These are phyloP conservation scores for Lactarius sanguifluus DNA, from an alignment of 768 basidiomycete species.

Conservation along the genomic window DNA sequence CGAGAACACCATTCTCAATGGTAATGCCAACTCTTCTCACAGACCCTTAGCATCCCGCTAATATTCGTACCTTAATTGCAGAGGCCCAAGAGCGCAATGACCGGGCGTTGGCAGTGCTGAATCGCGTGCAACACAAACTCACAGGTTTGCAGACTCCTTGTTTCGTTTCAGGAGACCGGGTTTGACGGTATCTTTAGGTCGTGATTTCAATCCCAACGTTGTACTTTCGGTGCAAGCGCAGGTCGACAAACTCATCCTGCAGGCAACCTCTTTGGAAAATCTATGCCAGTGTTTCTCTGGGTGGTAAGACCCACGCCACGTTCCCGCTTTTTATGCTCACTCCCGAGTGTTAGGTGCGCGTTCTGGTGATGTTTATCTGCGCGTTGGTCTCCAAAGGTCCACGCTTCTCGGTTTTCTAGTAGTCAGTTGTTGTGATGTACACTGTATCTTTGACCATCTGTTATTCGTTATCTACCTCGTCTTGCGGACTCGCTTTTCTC, in stretches of 20 bases:
- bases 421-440: background rate
- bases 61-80: constrained; percentile 36
- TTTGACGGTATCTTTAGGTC: constrained; percentile 49
- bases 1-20: constrained; percentile 92
- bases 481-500: background rate
- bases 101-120: constrained; percentile 87
- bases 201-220: constrained; percentile 88
- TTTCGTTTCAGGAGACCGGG: background rate
- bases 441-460: constrained; percentile 19
- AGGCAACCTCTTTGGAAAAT: constrained; percentile 92
- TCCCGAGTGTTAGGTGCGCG: constrained; percentile 37
- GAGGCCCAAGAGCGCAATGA: constrained; percentile 86
- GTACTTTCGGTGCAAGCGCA: constrained; percentile 74
- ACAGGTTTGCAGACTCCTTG: constrained; percentile 56
- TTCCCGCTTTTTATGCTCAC: constrained; percentile 2
- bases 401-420: background rate
- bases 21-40: constrained; percentile 42
- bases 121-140: constrained; percentile 92
- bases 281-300: constrained; percentile 96
- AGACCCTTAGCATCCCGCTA: background rate
- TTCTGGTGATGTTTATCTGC: constrained; percentile 38
- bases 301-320: constrained; percentile 52
- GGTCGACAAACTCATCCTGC: constrained; percentile 89
- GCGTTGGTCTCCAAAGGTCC: background rate
- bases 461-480: constrained; percentile 22